Evolutionary conservation across 1,139 yeast genomes (phyloP).

Genomic region (Blastobotrys apis): DNA sequence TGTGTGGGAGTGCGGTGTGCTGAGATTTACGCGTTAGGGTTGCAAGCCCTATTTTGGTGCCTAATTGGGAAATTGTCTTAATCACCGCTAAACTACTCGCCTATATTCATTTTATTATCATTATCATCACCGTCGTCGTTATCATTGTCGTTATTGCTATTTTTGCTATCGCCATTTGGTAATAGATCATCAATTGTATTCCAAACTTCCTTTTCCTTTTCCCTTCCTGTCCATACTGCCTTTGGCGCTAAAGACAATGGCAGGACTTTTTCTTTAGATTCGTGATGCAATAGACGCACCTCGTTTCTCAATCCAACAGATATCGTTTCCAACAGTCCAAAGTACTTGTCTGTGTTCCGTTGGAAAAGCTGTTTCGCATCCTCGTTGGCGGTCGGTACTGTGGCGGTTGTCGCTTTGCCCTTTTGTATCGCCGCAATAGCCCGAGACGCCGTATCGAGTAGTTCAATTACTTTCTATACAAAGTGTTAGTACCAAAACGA

Average conservation of each 20-base stretch:
- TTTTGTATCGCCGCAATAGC: slow-evolving; percentile 38
- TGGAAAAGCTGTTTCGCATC: slow-evolving; percentile 34
- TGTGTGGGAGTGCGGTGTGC: neutral
- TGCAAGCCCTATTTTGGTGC: neutral
- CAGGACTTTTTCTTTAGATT: slow-evolving; percentile 38
- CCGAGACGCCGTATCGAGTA: slow-evolving; percentile 39
- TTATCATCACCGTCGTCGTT: slow-evolving; percentile 1
- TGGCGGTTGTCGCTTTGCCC: slow-evolving; percentile 32
- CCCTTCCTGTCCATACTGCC: slow-evolving; percentile 36
- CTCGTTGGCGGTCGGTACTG: slow-evolving; percentile 18
- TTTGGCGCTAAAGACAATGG: slow-evolving; percentile 35
- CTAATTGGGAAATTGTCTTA: neutral
- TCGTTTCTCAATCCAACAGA: slow-evolving; percentile 41
- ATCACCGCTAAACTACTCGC: no score
- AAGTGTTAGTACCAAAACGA: slow-evolving; percentile 10
- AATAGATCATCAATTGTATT: slow-evolving; percentile 21
- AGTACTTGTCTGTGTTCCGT: slow-evolving; percentile 30
- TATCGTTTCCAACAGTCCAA: slow-evolving; percentile 33
- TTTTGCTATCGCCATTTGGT: neutral
- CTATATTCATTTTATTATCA: neutral
- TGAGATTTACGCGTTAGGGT: neutral
- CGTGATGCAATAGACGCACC: slow-evolving; percentile 38
- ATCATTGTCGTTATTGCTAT: neutral
- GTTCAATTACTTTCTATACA: slow-evolving; percentile 34
- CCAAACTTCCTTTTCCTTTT: slow-evolving; percentile 35